Evolutionary conservation across 305 asterid species (phyloP).

Genomic region (Fraxinus latifolia): DNA sequence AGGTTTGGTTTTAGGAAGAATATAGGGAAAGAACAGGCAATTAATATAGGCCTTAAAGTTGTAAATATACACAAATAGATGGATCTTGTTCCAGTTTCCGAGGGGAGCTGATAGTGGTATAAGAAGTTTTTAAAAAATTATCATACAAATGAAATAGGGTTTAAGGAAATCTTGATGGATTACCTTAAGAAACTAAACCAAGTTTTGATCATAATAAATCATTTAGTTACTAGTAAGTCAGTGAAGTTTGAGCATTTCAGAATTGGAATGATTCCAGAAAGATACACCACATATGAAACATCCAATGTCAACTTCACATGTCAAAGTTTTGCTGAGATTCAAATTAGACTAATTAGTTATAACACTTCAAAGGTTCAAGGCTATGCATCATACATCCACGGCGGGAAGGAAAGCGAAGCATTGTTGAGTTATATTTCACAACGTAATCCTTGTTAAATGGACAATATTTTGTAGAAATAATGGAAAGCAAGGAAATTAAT

Average conservation of each 20-base stretch:
- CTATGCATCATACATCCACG: neutral
- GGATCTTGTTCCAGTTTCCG: neutral
- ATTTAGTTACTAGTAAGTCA: neutral
- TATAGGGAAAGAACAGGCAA: neutral
- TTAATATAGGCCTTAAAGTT: neutral
- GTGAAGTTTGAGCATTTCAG: neutral
- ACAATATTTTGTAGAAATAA: neutral
- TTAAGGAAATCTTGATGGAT: neutral
- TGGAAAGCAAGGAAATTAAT: neutral
- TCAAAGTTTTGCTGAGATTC: neutral
- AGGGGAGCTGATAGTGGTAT: neutral
- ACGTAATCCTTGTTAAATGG: neutral
- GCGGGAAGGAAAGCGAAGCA: neutral
- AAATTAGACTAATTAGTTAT: neutral
- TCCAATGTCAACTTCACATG: neutral
- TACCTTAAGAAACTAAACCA: constrained; percentile 2
- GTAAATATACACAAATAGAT: neutral
- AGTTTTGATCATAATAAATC: neutral
- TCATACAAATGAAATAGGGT: neutral
- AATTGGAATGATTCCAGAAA: neutral
- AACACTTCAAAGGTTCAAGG: neutral
- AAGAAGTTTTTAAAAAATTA: neutral
- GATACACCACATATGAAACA: neutral
- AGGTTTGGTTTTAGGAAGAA: neutral
- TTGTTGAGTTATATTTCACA: neutral